A percentile compares a stretch with the other conserved stretches of the same genome.
Evolutionary conservation across 2,329 filamentous ascomycete species (phyloP).

Genomic region (Penicillium sp.): DNA sequence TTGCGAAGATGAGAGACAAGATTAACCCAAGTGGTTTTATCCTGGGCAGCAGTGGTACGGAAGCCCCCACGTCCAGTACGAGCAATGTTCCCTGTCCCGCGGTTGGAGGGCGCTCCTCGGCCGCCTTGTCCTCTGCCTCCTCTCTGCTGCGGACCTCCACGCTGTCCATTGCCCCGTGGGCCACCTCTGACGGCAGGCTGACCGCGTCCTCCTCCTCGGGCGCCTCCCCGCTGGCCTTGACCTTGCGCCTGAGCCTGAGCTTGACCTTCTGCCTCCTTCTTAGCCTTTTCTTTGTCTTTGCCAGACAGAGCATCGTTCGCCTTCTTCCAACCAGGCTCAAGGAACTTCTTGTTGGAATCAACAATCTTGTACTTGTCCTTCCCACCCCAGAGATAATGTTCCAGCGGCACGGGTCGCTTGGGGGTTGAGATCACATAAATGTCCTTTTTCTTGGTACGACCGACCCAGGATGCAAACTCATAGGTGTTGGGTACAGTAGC

Average conservation of each 20-base stretch:
- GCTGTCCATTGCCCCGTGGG: background rate
- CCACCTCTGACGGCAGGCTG: conserved; percentile 52
- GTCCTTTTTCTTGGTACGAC: conserved; percentile 95
- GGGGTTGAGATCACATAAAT: conserved; percentile 98
- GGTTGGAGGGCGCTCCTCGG: conserved; percentile 57
- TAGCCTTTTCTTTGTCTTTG: conserved; percentile 64
- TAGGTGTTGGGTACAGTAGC: conserved; percentile 97
- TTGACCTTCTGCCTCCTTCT: conserved; percentile 52
- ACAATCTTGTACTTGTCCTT: conserved; percentile 95
- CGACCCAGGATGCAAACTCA: conserved; percentile 98
- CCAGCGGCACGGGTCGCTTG: conserved; percentile 89
- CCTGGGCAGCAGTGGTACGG: conserved; percentile 85
- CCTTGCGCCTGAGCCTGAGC: conserved; percentile 49
- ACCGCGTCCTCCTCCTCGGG: conserved; percentile 49
- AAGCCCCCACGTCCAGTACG: conserved; percentile 81
- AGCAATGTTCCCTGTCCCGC: conserved; percentile 81
- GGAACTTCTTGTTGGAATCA: conserved; percentile 84
- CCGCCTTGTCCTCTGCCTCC: conserved; percentile 52
- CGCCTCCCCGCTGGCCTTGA: conserved; percentile 55
- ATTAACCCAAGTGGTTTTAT: conserved; percentile 96
- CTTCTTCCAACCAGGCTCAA: conserved; percentile 92
- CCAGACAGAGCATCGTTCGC: conserved; percentile 80
- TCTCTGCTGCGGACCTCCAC: conserved; percentile 20
- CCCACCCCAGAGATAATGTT: conserved; percentile 94
- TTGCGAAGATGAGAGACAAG: conserved; percentile 89